A percentile compares a stretch with the other conserved stretches of the same genome.
Conservation (phyloP, 306 rosid genomes). For the Cotoneaster glaucophyllus region DNA sequence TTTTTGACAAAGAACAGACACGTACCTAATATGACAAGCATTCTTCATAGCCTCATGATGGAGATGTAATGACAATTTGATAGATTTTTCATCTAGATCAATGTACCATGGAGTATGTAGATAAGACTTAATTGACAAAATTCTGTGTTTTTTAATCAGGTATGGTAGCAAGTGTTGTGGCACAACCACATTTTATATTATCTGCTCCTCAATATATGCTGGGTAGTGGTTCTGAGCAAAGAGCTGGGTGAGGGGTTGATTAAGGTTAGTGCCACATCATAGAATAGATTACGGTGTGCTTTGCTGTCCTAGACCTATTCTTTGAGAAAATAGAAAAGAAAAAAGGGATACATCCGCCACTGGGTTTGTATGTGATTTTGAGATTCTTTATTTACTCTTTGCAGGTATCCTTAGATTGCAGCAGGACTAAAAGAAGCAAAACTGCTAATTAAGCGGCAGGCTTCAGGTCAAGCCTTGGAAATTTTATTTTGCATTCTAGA, state of each 20-base stretch:
- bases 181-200: slow-evolving; percentile 73
- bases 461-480: slow-evolving; percentile 96
- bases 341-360: neutral
- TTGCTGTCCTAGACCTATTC: neutral
- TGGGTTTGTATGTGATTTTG: neutral
- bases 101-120: neutral
- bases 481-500: slow-evolving; percentile 92
- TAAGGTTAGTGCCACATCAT: slow-evolving; percentile 43
- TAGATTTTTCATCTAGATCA: neutral
- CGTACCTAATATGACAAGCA: neutral
- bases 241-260: slow-evolving; percentile 71
- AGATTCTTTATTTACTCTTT: neutral
- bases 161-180: slow-evolving; percentile 71
- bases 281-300: neutral
- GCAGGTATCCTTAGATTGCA: slow-evolving; percentile 83
- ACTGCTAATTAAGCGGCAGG: slow-evolving; percentile 98
- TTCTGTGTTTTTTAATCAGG: slow-evolving; percentile 33
- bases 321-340: neutral
- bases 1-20: neutral
- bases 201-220: slow-evolving; percentile 57
- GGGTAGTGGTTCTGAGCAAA: slow-evolving; percentile 81
- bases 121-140: slow-evolving; percentile 4
- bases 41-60: neutral
- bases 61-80: neutral
- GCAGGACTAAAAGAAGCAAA: slow-evolving; percentile 98